Evolutionary conservation across 352 stramenopile species (phyloP).

Genomic region (Pythium coloratum): DNA sequence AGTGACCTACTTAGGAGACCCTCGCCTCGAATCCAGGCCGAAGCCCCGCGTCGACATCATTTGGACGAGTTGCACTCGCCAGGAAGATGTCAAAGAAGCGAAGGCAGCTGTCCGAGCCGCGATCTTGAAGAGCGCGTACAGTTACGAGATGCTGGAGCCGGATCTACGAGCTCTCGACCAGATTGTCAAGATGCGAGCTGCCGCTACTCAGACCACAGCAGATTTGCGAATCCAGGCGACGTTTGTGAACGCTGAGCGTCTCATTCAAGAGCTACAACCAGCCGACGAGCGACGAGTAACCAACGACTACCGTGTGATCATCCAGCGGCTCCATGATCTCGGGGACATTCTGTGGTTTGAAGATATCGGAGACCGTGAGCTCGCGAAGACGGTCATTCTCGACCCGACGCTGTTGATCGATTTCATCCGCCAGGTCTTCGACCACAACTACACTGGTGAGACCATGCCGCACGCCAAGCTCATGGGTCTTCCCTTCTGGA

Average conservation of each 20-base stretch:
- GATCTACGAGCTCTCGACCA: constrained; percentile 4
- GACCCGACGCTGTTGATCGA: constrained; percentile 16
- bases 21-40: not conserved
- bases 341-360: constrained; percentile 24
- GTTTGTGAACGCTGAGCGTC: not conserved
- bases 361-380: not conserved
- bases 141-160: constrained; percentile 15
- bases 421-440: constrained; percentile 18
- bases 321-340: constrained; percentile 19
- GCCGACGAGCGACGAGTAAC: not conserved
- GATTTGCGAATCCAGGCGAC: not conserved
- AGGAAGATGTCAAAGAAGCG: not conserved
- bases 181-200: not conserved
- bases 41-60: not conserved
- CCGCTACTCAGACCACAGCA: not conserved
- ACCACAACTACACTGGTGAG: constrained; percentile 7
- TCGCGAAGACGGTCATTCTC: constrained; percentile 14
- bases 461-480: not conserved
- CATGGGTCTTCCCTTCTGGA: constrained; percentile 3
- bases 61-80: constrained; percentile 10
- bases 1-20: not conserved
- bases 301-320: not conserved
- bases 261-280: not conserved
- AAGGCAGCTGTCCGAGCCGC: not conserved
- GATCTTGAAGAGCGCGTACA: constrained; percentile 5